Conservation (phyloP, 2,329 filamentous ascomycete genomes). For the Trichoderma citrinoviride region DNA sequence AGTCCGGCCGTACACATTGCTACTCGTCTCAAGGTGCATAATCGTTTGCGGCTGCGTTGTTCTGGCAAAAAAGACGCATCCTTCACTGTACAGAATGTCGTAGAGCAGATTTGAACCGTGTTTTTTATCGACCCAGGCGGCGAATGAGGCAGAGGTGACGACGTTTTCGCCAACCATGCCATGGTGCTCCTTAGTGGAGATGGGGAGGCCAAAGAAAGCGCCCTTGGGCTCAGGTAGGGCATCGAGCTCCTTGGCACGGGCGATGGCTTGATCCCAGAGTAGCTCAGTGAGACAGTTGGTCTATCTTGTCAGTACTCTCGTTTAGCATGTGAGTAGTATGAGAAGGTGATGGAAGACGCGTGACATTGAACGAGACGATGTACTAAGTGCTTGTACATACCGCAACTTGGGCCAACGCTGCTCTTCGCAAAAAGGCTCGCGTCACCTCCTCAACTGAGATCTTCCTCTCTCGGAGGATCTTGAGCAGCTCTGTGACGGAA, state of each 20-base stretch:
- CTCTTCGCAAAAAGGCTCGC: conserved; percentile 29
- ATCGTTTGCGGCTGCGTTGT: conserved; percentile 65
- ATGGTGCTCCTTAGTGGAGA: conserved; percentile 38
- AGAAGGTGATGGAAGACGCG: not conserved
- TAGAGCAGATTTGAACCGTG: conserved; percentile 37
- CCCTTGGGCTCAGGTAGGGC: conserved; percentile 35
- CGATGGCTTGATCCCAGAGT: conserved; percentile 38
- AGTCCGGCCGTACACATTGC: conserved; percentile 61
- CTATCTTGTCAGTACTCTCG: conserved; percentile 19
- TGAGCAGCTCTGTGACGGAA: conserved; percentile 7
- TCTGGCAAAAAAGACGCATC: conserved; percentile 56
- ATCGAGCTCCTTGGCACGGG: conserved; percentile 35
- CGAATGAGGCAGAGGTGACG: conserved; percentile 25
- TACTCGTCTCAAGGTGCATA: conserved; percentile 56
- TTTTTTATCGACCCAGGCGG: conserved; percentile 34
- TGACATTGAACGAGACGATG: not conserved
- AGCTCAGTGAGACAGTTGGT: conserved; percentile 37
- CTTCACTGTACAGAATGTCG: conserved; percentile 31
- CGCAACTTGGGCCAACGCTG: conserved; percentile 30
- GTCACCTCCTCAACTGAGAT: conserved; percentile 30
- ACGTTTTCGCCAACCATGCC: conserved; percentile 34
- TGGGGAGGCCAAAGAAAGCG: conserved; percentile 36
- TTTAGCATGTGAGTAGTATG: not conserved
- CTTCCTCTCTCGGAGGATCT: conserved; percentile 5
- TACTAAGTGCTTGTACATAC: conserved; percentile 18